phyloP scores from a whole-genome alignment of 2,329 filamentous ascomycete genomes.

The Diaporthe sp. region DNA sequence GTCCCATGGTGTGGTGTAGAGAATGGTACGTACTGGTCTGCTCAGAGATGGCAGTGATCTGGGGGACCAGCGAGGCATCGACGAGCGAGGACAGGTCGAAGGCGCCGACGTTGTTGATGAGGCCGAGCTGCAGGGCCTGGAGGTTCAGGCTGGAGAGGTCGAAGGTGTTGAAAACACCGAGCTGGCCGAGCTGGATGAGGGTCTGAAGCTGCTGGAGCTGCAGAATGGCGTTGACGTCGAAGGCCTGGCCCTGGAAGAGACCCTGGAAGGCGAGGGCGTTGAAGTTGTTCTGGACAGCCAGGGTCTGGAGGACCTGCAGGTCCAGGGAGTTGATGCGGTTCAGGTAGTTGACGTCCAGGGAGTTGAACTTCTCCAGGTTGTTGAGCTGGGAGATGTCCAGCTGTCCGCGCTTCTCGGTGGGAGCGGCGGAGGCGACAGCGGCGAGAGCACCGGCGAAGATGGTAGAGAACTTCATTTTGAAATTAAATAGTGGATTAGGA shows the following conservation, averaged over 20 bases:
- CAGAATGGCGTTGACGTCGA: conserved; percentile 57
- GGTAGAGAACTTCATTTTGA: conserved; percentile 65
- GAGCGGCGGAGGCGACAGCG: conserved; percentile 59
- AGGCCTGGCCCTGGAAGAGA: conserved; percentile 56
- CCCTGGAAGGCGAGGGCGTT: conserved; percentile 58
- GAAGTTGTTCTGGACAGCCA: conserved; percentile 60
- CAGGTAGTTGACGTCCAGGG: conserved; percentile 60
- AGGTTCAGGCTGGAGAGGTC: conserved; percentile 47
- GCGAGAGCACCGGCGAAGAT: conserved; percentile 61
- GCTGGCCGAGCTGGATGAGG: conserved; percentile 51
- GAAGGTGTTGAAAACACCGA: conserved; percentile 48
- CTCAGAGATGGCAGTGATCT: conserved; percentile 43
- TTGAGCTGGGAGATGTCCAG: conserved; percentile 57
- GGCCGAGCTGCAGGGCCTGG: conserved; percentile 47
- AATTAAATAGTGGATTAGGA: conserved; percentile 49
- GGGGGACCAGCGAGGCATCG: conserved; percentile 43
- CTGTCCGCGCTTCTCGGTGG: conserved; percentile 54
- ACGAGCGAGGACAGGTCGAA: conserved; percentile 47
- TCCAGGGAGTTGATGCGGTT: conserved; percentile 62
- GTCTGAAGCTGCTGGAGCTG: conserved; percentile 58
- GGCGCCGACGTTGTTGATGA: conserved; percentile 45
- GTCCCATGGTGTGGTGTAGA: too few relatives aligned
- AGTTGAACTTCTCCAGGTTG: conserved; percentile 56
- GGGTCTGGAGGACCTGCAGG: conserved; percentile 57
- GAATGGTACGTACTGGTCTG: conserved; percentile 33